phyloP scores from a whole-genome alignment of 2,329 filamentous ascomycete species.

The Fusarium tjaetaba region DNA sequence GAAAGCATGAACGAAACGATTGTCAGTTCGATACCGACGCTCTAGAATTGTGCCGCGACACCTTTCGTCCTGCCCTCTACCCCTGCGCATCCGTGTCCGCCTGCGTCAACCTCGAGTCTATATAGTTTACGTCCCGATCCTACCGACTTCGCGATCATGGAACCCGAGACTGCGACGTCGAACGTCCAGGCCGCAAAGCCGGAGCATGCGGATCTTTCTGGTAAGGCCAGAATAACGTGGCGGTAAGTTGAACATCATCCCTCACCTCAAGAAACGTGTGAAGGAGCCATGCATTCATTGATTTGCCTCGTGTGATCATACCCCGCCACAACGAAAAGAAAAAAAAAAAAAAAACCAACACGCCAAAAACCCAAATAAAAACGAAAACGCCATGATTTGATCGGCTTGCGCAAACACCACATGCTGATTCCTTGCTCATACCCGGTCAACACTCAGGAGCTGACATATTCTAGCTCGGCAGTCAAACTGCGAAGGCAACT shows the following conservation, averaged over 20 bases:
- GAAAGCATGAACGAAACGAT: constrained; percentile 50
- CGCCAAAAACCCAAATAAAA: not conserved
- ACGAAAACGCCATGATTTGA: not conserved
- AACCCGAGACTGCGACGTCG: constrained; percentile 26
- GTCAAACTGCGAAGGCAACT: constrained; percentile 56
- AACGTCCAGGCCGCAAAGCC: constrained; percentile 20
- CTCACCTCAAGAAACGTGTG: not conserved
- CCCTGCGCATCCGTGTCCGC: constrained; percentile 6
- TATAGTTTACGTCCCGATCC: constrained; percentile 16
- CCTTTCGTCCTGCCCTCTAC: constrained; percentile 25
- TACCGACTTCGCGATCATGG: constrained; percentile 34
- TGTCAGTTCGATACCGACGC: constrained; percentile 39
- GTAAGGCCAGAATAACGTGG: constrained; percentile 52
- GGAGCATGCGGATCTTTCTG: constrained; percentile 36
- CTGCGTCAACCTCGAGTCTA: constrained; percentile 6
- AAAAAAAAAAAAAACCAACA: not conserved
- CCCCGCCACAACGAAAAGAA: not conserved
- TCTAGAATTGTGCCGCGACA: constrained; percentile 32
- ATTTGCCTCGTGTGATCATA: constrained; percentile 1
- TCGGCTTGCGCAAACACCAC: constrained; percentile 11
- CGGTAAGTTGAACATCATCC: constrained; percentile 48
- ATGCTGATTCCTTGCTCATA: not conserved
- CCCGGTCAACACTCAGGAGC: constrained; percentile 30
- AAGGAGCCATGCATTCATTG: not conserved
- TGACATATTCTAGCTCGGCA: constrained; percentile 50